These are phyloP conservation scores for Salix koriyanagi DNA, from an alignment of 345 rosid genomes.

Conservation along the genomic window DNA sequence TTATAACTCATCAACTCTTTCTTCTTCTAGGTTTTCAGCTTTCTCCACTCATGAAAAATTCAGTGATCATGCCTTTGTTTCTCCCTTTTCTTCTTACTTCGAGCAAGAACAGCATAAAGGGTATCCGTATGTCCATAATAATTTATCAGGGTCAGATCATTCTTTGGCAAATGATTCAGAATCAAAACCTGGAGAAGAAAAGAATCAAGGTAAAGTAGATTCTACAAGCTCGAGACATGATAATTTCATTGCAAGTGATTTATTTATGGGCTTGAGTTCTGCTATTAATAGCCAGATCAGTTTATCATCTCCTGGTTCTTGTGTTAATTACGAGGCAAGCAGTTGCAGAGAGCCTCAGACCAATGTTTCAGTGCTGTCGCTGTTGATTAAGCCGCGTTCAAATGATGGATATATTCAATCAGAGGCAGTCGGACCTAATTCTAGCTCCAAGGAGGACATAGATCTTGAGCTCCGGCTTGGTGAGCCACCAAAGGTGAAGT, in stretches of 20 bases:
- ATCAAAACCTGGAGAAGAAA: conserved; percentile 11
- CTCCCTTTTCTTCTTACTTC: conserved; percentile 4
- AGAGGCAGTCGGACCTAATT: conserved; percentile 30
- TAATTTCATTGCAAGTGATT: conserved; percentile 22
- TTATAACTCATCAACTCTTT: conserved; percentile 2
- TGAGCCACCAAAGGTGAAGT: conserved; percentile 47
- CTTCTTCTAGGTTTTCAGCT: conserved; percentile 35
- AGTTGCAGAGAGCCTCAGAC: conserved; percentile 35
- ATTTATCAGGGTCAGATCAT: neutral
- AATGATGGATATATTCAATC: conserved; percentile 23
- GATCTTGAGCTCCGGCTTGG: conserved; percentile 96
- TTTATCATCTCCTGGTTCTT: conserved; percentile 11
- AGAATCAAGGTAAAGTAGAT: conserved; percentile 5
- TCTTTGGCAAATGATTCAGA: neutral
- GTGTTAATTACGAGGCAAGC: neutral
- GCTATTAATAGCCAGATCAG: conserved; percentile 6
- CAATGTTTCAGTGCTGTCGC: conserved; percentile 18
- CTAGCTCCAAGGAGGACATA: conserved; percentile 45
- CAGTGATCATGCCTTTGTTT: conserved; percentile 1
- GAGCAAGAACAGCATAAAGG: neutral
- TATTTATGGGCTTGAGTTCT: conserved; percentile 34
- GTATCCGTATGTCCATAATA: neutral
- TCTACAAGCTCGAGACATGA: neutral
- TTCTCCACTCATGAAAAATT: conserved; percentile 17
- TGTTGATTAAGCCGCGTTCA: conserved; percentile 17